Evolutionary conservation across 495 filamentous ascomycete species (phyloP).

Genomic region (Penicillium coffeae): DNA sequence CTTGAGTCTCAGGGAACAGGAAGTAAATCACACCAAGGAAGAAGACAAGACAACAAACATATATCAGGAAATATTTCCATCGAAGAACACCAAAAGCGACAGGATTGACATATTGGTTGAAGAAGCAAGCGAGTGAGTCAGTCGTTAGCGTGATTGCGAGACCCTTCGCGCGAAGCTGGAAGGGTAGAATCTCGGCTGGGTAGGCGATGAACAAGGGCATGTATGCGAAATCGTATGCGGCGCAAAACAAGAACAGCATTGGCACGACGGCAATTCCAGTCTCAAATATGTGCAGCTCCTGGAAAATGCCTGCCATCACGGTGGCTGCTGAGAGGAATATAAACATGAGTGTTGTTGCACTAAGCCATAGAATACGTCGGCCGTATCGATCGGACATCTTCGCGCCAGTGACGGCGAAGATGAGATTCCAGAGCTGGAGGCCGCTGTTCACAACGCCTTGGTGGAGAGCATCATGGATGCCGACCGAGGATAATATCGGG

Average conservation of each 20-base stretch:
- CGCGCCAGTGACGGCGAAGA: slow-evolving; percentile 41
- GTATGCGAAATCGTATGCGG: slow-evolving; percentile 55
- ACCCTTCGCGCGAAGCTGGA: slow-evolving; percentile 67
- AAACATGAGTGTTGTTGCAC: slow-evolving; percentile 54
- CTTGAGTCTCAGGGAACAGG: slow-evolving; percentile 65
- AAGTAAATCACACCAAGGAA: slow-evolving; percentile 59
- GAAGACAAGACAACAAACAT: slow-evolving; percentile 51
- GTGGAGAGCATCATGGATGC: slow-evolving; percentile 43
- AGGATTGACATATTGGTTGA: slow-evolving; percentile 59
- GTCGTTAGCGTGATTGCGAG: slow-evolving; percentile 61
- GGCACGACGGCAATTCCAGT: slow-evolving; percentile 53
- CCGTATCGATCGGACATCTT: slow-evolving; percentile 55
- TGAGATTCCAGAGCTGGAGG: slow-evolving; percentile 25
- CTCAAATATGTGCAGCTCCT: slow-evolving; percentile 39
- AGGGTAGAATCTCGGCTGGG: slow-evolving; percentile 63
- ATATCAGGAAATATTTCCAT: slow-evolving; percentile 61
- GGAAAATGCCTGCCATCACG: slow-evolving; percentile 50
- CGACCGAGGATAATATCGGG: slow-evolving; percentile 52
- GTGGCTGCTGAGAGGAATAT: slow-evolving; percentile 52
- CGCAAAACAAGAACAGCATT: slow-evolving; percentile 58
- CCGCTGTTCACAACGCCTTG: slow-evolving; percentile 35
- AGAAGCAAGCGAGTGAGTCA: slow-evolving; percentile 53
- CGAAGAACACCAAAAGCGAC: slow-evolving; percentile 43
- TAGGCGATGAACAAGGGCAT: slow-evolving; percentile 61
- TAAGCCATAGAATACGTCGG: slow-evolving; percentile 53